Evolutionary conservation across 192 early-diverging fungal species (phyloP), one percentile per base, ranked within the genome.

Genomic region (Gamsiella multidivaricata): DNA sequence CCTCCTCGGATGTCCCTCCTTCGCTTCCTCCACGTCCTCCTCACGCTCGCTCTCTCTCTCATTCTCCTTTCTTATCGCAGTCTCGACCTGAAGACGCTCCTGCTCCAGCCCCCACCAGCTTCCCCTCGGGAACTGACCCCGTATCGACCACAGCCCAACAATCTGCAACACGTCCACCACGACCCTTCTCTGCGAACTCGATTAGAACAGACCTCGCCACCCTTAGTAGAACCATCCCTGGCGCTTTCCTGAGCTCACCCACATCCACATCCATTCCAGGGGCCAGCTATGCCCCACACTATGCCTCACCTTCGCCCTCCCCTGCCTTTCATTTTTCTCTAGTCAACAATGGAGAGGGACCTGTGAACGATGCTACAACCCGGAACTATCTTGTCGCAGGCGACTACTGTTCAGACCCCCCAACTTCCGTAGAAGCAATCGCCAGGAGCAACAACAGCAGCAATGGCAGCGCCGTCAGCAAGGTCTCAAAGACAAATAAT

Each of bases 101-200:
- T 51, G 20, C 46, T 49, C 4, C 62, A 5, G 6, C 36, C 42
- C 7, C 55, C 4, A 6, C 63, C 9, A 28, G 43, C 5, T 37
- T n/a, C 25, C 17, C 67, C 37, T 41, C 65, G 32, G 39, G 33
- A 39, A 22, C 51, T 29, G 36, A 62, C 28, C 26, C 36, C 36
- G 34, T 18, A 11, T 43, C 61, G 11, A 45, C 51, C 15, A 55
- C 29, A 20, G 17, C 47, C 14, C 23, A 41, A 3, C 5, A 23
- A 37, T 9, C 60, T 7, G 11, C 36, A 12, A 20, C 29, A 23
- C 15, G 23, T 10, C 18, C 55, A 28, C 37, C 54, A 57, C 39
- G 65, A 36, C 41, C 67, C 10, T 20, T 69, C 50, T 59, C 57
- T 28, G n/a, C 67, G 6, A 42, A 52, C 12, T 54, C 53, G 14